phyloP scores from a whole-genome alignment of 2,329 filamentous ascomycete species.

The Trichoderma aggressivum region DNA sequence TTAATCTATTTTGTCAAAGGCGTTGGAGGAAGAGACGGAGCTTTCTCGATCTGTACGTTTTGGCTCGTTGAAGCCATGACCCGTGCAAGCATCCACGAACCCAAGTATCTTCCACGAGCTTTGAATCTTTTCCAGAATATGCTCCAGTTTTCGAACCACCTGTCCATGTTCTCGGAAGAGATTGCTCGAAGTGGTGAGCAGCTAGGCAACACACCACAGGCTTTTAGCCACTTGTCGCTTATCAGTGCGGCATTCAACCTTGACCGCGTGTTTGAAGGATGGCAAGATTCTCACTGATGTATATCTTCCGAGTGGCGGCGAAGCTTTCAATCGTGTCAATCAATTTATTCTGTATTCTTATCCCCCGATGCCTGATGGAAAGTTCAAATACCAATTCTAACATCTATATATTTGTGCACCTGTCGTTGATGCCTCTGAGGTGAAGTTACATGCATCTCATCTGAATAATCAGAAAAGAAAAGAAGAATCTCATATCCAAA shows the following conservation, averaged over 20 bases:
- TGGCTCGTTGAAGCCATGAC: constrained; percentile 79
- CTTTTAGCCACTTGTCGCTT: constrained; percentile 72
- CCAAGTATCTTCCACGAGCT: constrained; percentile 59
- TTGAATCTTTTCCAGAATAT: constrained; percentile 75
- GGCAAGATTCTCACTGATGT: constrained; percentile 7
- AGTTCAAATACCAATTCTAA: neutral
- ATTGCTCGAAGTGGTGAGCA: constrained; percentile 73
- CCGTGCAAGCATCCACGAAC: constrained; percentile 61
- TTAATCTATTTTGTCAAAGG: constrained; percentile 40
- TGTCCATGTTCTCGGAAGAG: constrained; percentile 77
- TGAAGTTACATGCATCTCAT: neutral
- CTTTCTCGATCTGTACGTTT: constrained; percentile 79
- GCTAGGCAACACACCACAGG: constrained; percentile 75
- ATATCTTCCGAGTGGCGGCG: neutral
- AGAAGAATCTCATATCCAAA: neutral
- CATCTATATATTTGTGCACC: neutral
- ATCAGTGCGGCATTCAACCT: constrained; percentile 77
- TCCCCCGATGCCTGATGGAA: neutral
- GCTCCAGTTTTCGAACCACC: constrained; percentile 70
- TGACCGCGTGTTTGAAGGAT: constrained; percentile 46
- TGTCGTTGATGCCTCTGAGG: neutral
- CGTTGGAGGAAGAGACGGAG: constrained; percentile 70
- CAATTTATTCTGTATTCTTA: neutral
- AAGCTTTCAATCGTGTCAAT: neutral
- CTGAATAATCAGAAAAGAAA: neutral